These are phyloP conservation scores for Trichosanthes cucumerina DNA, from an alignment of 306 rosid genomes.

Conservation along the genomic window DNA sequence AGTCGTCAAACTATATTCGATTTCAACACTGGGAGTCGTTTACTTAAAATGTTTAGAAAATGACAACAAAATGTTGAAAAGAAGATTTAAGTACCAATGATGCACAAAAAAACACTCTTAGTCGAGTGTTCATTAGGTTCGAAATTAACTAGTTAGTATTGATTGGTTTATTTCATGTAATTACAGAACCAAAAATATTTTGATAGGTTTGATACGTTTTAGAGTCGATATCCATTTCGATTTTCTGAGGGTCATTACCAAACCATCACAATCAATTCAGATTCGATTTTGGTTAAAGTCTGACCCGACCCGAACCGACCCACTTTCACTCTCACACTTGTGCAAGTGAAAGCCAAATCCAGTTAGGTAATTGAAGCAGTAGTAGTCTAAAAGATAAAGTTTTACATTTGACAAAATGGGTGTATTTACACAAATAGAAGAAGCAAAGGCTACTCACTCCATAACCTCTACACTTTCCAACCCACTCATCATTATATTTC, in stretches of 20 bases:
- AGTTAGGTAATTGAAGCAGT: background rate
- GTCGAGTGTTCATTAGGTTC: background rate
- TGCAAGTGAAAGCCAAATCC: background rate
- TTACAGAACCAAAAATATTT: background rate
- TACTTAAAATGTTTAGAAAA: background rate
- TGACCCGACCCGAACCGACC: background rate
- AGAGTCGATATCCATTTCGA: background rate
- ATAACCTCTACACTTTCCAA: slow-evolving; percentile 1
- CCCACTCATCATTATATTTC: background rate
- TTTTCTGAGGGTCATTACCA: background rate
- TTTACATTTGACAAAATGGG: slow-evolving; percentile 6
- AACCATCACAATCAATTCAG: background rate
- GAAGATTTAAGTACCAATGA: too few relatives aligned
- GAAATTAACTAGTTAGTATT: background rate
- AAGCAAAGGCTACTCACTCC: slow-evolving; percentile 9
- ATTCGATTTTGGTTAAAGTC: background rate
- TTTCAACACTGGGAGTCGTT: background rate
- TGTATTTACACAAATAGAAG: background rate
- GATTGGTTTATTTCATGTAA: too few relatives aligned
- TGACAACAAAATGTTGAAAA: too few relatives aligned
- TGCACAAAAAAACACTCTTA: too few relatives aligned
- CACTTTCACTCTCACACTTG: background rate
- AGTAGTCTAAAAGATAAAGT: background rate
- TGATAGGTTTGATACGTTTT: background rate
- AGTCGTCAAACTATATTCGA: background rate